A percentile compares a stretch with the other conserved stretches of the same genome.
These are phyloP conservation scores for Nicotiana tabacum DNA, from an alignment of 257 asterid species.

Conservation along the genomic window DNA sequence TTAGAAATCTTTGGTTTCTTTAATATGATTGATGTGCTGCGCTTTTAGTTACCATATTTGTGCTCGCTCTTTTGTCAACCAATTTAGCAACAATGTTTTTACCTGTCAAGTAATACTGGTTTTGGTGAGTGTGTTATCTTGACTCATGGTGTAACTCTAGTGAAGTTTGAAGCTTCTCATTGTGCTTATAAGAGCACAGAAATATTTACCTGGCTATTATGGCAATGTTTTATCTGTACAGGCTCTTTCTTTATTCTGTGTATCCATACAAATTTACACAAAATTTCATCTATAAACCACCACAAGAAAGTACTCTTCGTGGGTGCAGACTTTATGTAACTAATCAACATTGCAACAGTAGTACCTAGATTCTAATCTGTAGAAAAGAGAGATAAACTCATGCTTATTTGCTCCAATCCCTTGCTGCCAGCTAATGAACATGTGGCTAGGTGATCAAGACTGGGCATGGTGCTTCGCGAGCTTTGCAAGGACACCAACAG, in stretches of 20 bases:
- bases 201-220: too few relatives aligned
- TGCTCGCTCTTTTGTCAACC: neutral
- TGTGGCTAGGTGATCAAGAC: constrained; percentile 21
- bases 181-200: too few relatives aligned
- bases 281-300: neutral
- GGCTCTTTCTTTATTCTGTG: too few relatives aligned
- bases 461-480: constrained; percentile 43
- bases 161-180: too few relatives aligned
- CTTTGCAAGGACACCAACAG: constrained; percentile 79
- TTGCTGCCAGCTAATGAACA: neutral
- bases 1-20: neutral
- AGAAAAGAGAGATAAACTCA: neutral
- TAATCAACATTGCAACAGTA: neutral
- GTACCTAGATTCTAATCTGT: neutral
- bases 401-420: neutral
- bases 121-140: neutral
- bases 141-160: neutral
- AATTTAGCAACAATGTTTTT: neutral
- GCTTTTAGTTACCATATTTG: neutral
- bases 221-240: too few relatives aligned
- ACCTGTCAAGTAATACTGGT: neutral
- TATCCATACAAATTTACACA: neutral
- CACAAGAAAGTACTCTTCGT: neutral
- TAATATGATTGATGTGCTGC: neutral
- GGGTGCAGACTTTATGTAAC: neutral